phyloP scores from a whole-genome alignment of 345 rosid species.

The Leavenworthia alabamica region DNA sequence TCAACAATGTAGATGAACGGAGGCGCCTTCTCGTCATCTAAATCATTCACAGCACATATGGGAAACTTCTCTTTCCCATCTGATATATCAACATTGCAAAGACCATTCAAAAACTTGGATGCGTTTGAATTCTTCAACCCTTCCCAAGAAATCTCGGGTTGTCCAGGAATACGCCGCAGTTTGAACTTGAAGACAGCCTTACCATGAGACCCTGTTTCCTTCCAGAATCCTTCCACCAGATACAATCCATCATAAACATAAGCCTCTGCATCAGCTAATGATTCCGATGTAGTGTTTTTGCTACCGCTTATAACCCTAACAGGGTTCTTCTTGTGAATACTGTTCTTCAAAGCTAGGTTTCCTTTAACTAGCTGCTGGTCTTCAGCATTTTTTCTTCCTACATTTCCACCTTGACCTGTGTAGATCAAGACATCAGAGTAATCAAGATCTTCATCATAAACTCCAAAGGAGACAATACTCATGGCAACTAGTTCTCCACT shows the following conservation, averaged over 20 bases:
- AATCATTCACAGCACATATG: constrained; percentile 57
- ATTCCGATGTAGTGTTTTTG: constrained; percentile 20
- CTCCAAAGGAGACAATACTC: constrained; percentile 67
- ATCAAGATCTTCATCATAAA: constrained; percentile 54
- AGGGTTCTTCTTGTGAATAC: constrained; percentile 41
- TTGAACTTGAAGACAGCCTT: constrained; percentile 60
- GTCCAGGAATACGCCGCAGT: constrained; percentile 55
- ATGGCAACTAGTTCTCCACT: constrained; percentile 39
- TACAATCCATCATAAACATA: constrained; percentile 77
- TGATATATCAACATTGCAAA: constrained; percentile 52
- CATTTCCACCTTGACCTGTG: constrained; percentile 71
- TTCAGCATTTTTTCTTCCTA: constrained; percentile 33
- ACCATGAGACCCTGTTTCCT: constrained; percentile 54
- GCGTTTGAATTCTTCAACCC: constrained; percentile 43
- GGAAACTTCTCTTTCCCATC: constrained; percentile 56
- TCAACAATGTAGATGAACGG: constrained; percentile 42
- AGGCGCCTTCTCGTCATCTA: constrained; percentile 58
- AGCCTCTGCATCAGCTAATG: constrained; percentile 33
- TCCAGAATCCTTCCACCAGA: constrained; percentile 50
- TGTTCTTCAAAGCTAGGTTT: constrained; percentile 60
- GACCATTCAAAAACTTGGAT: constrained; percentile 41
- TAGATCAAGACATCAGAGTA: constrained; percentile 57
- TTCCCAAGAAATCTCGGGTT: constrained; percentile 75
- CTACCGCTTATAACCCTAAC: constrained; percentile 75
- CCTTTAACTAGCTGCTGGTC: constrained; percentile 75